Percentiles rank a stretch among this genome's conserved stretches.
Conservation (phyloP, 768 basidiomycete genomes). For the Mrakia blollopis region DNA sequence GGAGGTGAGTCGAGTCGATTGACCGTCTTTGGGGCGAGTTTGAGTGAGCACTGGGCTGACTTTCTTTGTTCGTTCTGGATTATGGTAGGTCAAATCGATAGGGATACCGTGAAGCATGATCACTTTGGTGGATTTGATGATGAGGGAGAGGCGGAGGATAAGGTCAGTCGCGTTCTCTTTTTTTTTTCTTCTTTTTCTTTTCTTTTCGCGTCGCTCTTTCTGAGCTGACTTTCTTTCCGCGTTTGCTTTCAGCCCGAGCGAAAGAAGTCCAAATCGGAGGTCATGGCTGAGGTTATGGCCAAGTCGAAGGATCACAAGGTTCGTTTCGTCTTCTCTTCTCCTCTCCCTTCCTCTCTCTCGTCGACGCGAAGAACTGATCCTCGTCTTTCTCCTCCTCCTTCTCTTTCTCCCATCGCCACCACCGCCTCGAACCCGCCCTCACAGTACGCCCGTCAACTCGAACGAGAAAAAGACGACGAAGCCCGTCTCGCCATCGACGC, state of each 20-base stretch:
- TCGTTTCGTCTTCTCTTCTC: conserved; percentile 30
- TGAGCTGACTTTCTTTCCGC: conserved; percentile 25
- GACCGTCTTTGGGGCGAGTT: neutral
- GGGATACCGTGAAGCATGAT: conserved; percentile 58
- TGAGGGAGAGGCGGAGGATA: conserved; percentile 53
- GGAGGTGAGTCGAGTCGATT: neutral
- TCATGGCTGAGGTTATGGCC: conserved; percentile 95
- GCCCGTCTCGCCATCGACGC: conserved; percentile 82
- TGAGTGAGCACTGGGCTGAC: neutral
- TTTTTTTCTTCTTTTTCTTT: conserved; percentile 31
- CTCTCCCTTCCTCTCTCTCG: neutral
- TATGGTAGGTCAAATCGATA: conserved; percentile 61
- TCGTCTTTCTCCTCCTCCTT: neutral
- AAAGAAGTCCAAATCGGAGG: conserved; percentile 89
- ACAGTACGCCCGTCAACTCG: conserved; percentile 80
- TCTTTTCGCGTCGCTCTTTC: neutral
- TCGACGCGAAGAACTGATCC: neutral
- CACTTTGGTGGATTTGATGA: conserved; percentile 88
- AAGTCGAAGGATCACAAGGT: conserved; percentile 97
- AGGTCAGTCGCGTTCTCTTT: conserved; percentile 44
- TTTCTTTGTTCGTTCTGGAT: neutral
- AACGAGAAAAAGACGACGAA: conserved; percentile 77
- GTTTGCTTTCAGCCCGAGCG: conserved; percentile 56
- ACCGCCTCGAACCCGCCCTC: too few relatives aligned
- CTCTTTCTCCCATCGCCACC: too few relatives aligned